These are phyloP conservation scores for Geranium rotundifolium DNA, from an alignment of 345 rosid species.

Conservation along the genomic window DNA sequence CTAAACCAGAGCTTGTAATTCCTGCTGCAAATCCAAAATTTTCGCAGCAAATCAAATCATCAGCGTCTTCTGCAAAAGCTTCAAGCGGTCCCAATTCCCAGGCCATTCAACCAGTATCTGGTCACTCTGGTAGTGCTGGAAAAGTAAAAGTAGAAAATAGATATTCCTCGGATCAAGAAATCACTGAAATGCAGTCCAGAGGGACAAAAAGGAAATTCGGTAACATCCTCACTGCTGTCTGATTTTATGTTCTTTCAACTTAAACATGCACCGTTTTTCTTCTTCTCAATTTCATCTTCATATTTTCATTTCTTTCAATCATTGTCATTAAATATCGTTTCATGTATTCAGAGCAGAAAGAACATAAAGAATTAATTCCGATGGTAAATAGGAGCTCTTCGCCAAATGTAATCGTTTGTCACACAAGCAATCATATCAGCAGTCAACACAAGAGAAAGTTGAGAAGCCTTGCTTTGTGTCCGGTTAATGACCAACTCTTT, in stretches of 20 bases:
- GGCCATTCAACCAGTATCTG: constrained; percentile 10
- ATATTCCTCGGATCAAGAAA: constrained; percentile 21
- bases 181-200: constrained; percentile 30
- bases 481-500: constrained; percentile 68
- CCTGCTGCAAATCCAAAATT: constrained; percentile 33
- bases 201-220: constrained; percentile 66
- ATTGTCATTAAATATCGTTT: constrained; percentile 2
- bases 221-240: constrained; percentile 15
- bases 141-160: constrained; percentile 33
- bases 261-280: not conserved
- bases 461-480: constrained; percentile 64
- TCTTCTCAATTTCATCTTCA: no score
- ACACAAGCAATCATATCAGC: constrained; percentile 50
- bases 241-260: not conserved
- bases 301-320: no score
- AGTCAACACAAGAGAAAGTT: constrained; percentile 95
- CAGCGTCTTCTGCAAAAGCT: constrained; percentile 19
- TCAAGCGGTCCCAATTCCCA: constrained; percentile 15
- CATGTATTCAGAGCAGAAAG: constrained; percentile 53
- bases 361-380: constrained; percentile 66
- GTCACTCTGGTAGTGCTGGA: constrained; percentile 13
- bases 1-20: constrained; percentile 35
- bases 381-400: constrained; percentile 42
- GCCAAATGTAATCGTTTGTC: constrained; percentile 39
- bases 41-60: constrained; percentile 22